Evolutionary conservation across 148 eudicot species (phyloP), one percentile per base, ranked within the genome.

Genomic region (Limonium bicolor): DNA sequence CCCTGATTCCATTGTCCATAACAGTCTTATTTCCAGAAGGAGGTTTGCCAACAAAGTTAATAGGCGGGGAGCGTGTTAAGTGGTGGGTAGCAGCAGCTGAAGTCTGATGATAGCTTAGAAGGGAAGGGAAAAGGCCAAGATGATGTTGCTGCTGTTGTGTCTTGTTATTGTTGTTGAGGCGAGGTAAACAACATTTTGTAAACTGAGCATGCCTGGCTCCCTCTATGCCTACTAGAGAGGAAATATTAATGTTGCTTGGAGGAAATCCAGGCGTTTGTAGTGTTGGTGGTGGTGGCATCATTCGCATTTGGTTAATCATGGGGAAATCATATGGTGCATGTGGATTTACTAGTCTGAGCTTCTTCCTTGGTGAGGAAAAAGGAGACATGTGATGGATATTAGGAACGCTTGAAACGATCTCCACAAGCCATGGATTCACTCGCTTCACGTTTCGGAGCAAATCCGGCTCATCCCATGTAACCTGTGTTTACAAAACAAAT

Each of bases 141-240:
- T 78, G 75, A 70, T 64, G 60, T 77, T 73, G 73, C 71, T 69
- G n/a, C n/a, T n/a, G n/a, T n/a, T n/a, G n/a, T n/a, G n/a, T n/a
- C n/a, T n/a, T n/a, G n/a, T n/a, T 33, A 71, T 62, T 65, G 73
- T 63, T 52, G 78, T 58, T 4, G 77, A 75, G 38, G 65, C n/a
- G n/a, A n/a, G n/a, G n/a, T n/a, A n/a, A n/a, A n/a, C n/a, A n/a
- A n/a, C n/a, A 71, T 23, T 64, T 65, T 68, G 84, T 79, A 42
- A 80, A 72, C 39, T 69, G 95, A 70, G 95, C 73, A 70, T 84
- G 97, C 97, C 97, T 90, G 95, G 93, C 78, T 80, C 84, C 97
- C 97, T 90, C 95, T 84, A 84, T 69, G 73, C 95, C 79, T 65
- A 87, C n/a, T n/a, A n/a, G n/a, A n/a, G n/a, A n/a, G n/a, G n/a